Evolutionary conservation across 805 yeast species (phyloP).

Genomic region (Lachancea mirantina): DNA sequence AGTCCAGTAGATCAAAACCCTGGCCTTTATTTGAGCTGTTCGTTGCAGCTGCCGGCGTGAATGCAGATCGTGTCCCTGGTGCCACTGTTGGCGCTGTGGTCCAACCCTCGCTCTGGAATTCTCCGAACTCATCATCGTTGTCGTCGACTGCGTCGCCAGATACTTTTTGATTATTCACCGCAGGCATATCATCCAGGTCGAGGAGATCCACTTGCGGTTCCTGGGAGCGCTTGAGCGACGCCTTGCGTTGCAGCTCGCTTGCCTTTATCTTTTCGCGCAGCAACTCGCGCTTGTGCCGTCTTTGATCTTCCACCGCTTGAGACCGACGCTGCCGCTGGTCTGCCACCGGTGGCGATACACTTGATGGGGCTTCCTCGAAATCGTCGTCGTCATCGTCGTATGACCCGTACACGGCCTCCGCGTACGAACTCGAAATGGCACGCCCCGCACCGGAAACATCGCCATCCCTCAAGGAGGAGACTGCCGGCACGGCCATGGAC

Average conservation of each 20-base stretch:
- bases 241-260: slow-evolving; percentile 29
- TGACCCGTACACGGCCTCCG: slow-evolving; percentile 14
- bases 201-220: slow-evolving; percentile 25
- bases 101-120: slow-evolving; percentile 28
- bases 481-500: slow-evolving; percentile 5
- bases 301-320: slow-evolving; percentile 29
- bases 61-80: no score
- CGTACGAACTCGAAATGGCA: slow-evolving; percentile 17
- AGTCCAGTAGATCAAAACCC: slow-evolving; percentile 9
- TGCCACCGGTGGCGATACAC: slow-evolving; percentile 9
- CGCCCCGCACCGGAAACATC: slow-evolving; percentile 1
- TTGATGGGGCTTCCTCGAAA: slow-evolving; percentile 16
- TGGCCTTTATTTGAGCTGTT: slow-evolving; percentile 1
- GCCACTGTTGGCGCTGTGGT: slow-evolving; percentile 13
- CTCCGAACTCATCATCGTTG: slow-evolving; percentile 34
- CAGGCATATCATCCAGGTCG: slow-evolving; percentile 23
- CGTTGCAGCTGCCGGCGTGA: slow-evolving; percentile 3
- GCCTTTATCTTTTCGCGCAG: slow-evolving; percentile 30
- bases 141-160: slow-evolving; percentile 15
- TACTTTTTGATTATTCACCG: background rate
- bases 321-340: slow-evolving; percentile 17
- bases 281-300: slow-evolving; percentile 33
- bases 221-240: slow-evolving; percentile 14
- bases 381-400: slow-evolving; percentile 25
- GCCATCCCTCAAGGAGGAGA: no score